Percentiles rank a stretch among this genome's conserved stretches.
phyloP scores from a whole-genome alignment of 2,329 filamentous ascomycete species.

The Sporothrix brunneoviolacea region DNA sequence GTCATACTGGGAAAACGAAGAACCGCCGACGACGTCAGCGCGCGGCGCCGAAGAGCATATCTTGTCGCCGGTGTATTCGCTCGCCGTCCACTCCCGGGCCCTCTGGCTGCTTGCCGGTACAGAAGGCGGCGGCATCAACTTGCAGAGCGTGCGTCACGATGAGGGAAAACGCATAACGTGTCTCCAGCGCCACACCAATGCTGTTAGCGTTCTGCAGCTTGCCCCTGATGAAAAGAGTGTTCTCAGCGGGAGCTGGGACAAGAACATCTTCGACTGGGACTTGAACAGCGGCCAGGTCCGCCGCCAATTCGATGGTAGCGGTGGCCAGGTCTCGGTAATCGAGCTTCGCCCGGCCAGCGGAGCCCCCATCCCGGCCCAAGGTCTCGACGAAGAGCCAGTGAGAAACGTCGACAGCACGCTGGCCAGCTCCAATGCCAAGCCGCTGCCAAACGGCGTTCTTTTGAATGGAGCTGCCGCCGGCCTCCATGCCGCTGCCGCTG shows the following conservation, averaged over 20 bases:
- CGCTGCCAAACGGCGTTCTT: constrained; percentile 48
- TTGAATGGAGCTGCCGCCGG: constrained; percentile 21
- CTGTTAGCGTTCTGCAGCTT: constrained; percentile 79
- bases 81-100: constrained; percentile 83
- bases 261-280: constrained; percentile 90
- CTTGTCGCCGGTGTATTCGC: constrained; percentile 87
- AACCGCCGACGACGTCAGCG: constrained; percentile 43
- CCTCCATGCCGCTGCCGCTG: constrained; percentile 30
- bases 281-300: constrained; percentile 75
- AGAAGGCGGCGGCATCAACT: constrained; percentile 85
- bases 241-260: constrained; percentile 94
- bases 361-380: constrained; percentile 62
- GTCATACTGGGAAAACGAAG: constrained; percentile 98
- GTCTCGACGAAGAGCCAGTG: constrained; percentile 52
- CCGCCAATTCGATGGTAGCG: constrained; percentile 69
- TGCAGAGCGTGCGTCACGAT: constrained; percentile 89
- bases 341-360: constrained; percentile 75
- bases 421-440: constrained; percentile 64
- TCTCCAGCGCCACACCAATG: constrained; percentile 78
- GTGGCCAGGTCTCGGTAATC: constrained; percentile 79
- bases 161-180: constrained; percentile 85
- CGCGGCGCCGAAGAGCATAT: constrained; percentile 50
- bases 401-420: constrained; percentile 66
- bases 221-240: constrained; percentile 80
- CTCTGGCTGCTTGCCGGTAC: constrained; percentile 88